Percentiles rank a stretch among this genome's conserved stretches.
Evolutionary conservation across 2,329 filamentous ascomycete genomes (phyloP).

Genomic region (Colletotrichum coccodes): DNA sequence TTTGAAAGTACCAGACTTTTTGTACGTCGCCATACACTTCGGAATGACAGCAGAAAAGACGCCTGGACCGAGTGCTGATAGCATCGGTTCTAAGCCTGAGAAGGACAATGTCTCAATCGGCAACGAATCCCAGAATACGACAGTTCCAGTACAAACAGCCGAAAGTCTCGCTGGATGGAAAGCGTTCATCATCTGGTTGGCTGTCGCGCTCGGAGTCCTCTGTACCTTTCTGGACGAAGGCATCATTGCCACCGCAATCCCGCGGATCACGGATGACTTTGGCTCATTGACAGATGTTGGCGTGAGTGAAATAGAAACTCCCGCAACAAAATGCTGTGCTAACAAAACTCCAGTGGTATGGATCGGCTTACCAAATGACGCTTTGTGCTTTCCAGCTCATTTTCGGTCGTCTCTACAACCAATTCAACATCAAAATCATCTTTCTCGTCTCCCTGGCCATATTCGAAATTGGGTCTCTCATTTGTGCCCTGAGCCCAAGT

Average conservation of each 20-base stretch:
- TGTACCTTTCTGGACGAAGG: constrained; percentile 23
- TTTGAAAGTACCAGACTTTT: too few species aligned
- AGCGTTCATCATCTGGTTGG: constrained; percentile 13
- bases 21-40: too few species aligned
- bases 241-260: constrained; percentile 50
- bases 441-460: constrained; percentile 41
- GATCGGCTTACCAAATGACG: constrained; percentile 40
- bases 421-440: constrained; percentile 42
- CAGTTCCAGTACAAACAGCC: accelerated
- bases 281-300: constrained; percentile 54
- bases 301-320: constrained; percentile 29
- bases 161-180: not conserved
- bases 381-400: constrained; percentile 38
- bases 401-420: constrained; percentile 43
- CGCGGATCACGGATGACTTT: constrained; percentile 45
- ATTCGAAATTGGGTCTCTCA: constrained; percentile 45
- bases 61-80: too few species aligned
- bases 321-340: not conserved
- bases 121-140: not conserved
- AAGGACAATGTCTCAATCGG: not conserved
- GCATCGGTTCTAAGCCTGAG: too few species aligned
- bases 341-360: constrained; percentile 39
- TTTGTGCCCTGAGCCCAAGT: constrained; percentile 47
- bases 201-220: constrained; percentile 9
- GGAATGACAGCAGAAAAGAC: not conserved